Percentiles rank a stretch among this genome's conserved stretches.
phyloP scores from a whole-genome alignment of 2,329 filamentous ascomycete species.

The Pseudopyrenochaeta lycopersici region DNA sequence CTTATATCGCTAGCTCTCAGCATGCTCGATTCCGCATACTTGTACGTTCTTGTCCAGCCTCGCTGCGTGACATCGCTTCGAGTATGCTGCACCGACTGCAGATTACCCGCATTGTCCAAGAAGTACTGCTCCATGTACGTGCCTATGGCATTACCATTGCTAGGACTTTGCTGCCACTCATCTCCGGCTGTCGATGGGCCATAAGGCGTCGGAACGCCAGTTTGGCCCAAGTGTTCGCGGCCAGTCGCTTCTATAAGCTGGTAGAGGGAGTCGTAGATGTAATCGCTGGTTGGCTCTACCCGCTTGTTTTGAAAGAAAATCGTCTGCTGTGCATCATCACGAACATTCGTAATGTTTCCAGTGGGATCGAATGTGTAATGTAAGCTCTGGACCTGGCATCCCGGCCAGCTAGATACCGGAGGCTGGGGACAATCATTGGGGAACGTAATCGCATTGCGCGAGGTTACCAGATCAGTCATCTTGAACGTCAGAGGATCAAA shows the following conservation, averaged over 20 bases:
- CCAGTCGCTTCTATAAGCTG: conserved; percentile 9
- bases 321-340: conserved; percentile 26
- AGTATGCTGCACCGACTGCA: conserved; percentile 14
- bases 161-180: not conserved
- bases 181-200: not conserved
- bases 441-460: too few species aligned
- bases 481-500: too few species aligned
- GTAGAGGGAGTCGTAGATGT: conserved; percentile 11
- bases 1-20: not conserved
- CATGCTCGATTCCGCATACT: conserved; percentile 15
- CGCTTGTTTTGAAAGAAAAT: conserved; percentile 27
- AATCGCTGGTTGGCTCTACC: conserved; percentile 17
- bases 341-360: conserved; percentile 19
- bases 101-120: conserved; percentile 20
- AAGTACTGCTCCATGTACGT: not conserved
- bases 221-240: conserved; percentile 12
- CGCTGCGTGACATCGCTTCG: not conserved
- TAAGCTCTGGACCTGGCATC: conserved; percentile 17
- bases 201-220: not conserved
- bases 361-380: conserved; percentile 26
- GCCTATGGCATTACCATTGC: conserved; percentile 2
- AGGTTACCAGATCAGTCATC: too few species aligned
- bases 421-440: too few species aligned
- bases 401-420: too few species aligned
- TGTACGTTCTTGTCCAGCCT: conserved; percentile 22